phyloP scores from a whole-genome alignment of 371 early-diverging fungal species.

The Sporodiniella umbellata region DNA sequence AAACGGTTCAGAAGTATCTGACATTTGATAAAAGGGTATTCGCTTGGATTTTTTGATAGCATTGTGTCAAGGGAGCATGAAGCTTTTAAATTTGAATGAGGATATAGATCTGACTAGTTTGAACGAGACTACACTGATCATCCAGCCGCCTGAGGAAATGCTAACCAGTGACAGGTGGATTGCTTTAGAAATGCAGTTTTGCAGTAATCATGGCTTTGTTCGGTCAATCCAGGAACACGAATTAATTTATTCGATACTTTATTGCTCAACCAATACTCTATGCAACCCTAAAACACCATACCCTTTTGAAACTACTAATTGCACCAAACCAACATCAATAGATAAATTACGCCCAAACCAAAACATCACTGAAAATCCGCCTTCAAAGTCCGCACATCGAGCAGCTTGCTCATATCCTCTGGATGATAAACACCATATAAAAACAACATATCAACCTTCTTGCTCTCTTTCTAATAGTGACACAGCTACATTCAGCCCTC shows the following conservation, averaged over 20 bases:
- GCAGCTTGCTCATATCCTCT: no score
- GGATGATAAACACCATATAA: no score
- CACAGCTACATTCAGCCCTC: no score
- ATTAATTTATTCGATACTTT: background rate
- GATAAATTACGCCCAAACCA: background rate
- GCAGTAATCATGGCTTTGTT: background rate
- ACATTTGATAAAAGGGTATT: background rate
- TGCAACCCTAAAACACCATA: background rate
- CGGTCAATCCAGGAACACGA: constrained; percentile 1
- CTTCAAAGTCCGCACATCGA: no score
- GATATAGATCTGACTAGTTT: background rate
- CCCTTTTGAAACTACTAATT: background rate
- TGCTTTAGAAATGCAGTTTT: background rate
- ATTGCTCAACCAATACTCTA: constrained; percentile 2
- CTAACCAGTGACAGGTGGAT: background rate
- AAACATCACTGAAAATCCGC: no score
- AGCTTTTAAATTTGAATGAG: background rate
- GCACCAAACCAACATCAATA: background rate
- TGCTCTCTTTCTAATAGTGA: no score
- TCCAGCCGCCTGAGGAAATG: background rate
- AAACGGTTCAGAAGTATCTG: background rate
- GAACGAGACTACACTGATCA: background rate
- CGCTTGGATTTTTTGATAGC: background rate
- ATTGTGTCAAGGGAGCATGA: background rate
- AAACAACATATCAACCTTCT: no score